phyloP scores from a whole-genome alignment of 2,329 filamentous ascomycete genomes.

The Mycosphaerella arachidis region DNA sequence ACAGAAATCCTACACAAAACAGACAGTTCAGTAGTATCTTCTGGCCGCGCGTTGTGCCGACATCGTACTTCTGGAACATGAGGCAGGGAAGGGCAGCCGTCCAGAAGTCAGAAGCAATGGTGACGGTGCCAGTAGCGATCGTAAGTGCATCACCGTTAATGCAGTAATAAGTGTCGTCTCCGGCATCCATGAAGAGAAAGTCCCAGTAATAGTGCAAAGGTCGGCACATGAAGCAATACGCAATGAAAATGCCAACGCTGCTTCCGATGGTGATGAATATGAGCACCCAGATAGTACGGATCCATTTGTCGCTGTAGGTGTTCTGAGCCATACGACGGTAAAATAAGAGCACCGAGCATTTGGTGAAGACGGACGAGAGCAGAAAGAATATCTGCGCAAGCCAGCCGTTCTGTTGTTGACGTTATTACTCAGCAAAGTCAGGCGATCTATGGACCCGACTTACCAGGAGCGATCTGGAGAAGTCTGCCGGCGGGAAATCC shows the following conservation, averaged over 20 bases:
- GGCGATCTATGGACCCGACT: conserved; percentile 5
- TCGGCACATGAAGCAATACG: conserved; percentile 17
- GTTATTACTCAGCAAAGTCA: conserved; percentile 5
- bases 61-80: conserved; percentile 17
- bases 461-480: conserved; percentile 3
- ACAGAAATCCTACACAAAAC: conserved; percentile 21
- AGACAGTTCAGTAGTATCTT: conserved; percentile 21
- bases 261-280: conserved; percentile 18
- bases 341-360: conserved; percentile 27
- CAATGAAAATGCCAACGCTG: conserved; percentile 16
- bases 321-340: conserved; percentile 22
- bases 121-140: conserved; percentile 17
- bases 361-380: conserved; percentile 17
- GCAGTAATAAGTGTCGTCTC: conserved; percentile 9
- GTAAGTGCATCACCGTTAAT: conserved; percentile 8
- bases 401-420: conserved; percentile 17
- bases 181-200: conserved; percentile 3
- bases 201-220: conserved; percentile 23
- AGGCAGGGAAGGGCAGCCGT: conserved; percentile 21
- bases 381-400: conserved; percentile 19
- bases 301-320: conserved; percentile 11
- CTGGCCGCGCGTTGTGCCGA: conserved; percentile 18
- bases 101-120: conserved; percentile 24
- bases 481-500: conserved; percentile 14
- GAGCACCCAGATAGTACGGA: conserved; percentile 16